Conservation (phyloP, 441 rosid genomes). For the Francoa sonchifolia region DNA sequence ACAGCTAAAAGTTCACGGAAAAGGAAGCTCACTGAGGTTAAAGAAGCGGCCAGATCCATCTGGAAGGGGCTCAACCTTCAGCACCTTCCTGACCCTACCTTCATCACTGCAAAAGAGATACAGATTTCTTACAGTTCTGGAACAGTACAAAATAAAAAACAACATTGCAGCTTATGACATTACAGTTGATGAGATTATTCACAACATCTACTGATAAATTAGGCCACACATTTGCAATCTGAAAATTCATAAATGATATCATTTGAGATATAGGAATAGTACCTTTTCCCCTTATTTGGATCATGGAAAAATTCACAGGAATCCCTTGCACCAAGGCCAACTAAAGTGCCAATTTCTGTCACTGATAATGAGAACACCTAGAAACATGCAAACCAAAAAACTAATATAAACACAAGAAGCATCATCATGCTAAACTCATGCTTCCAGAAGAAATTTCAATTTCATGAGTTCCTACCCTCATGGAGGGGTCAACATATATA, state of each 20-base stretch:
- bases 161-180: background rate
- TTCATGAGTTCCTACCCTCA: too few species aligned
- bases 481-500: too few species aligned
- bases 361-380: conserved; percentile 84
- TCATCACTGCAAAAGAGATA: conserved; percentile 49
- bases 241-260: too few species aligned
- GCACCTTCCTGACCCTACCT: conserved; percentile 79
- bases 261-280: conserved; percentile 14
- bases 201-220: too few species aligned
- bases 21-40: conserved; percentile 61
- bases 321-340: conserved; percentile 61
- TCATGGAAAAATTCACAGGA: conserved; percentile 89
- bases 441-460: background rate
- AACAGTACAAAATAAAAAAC: too few species aligned
- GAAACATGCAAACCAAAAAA: conserved; percentile 16
- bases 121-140: conserved; percentile 3
- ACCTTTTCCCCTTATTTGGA: conserved; percentile 79
- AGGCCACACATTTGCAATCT: too few species aligned
- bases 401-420: background rate
- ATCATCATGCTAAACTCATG: too few species aligned
- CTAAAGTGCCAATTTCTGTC: conserved; percentile 61
- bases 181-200: background rate
- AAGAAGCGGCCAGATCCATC: conserved; percentile 94
- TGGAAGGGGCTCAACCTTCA: conserved; percentile 90
- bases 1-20: conserved; percentile 8